Conservation (phyloP, 495 filamentous ascomycete genomes). For the Lichenothelia convexa region DNA sequence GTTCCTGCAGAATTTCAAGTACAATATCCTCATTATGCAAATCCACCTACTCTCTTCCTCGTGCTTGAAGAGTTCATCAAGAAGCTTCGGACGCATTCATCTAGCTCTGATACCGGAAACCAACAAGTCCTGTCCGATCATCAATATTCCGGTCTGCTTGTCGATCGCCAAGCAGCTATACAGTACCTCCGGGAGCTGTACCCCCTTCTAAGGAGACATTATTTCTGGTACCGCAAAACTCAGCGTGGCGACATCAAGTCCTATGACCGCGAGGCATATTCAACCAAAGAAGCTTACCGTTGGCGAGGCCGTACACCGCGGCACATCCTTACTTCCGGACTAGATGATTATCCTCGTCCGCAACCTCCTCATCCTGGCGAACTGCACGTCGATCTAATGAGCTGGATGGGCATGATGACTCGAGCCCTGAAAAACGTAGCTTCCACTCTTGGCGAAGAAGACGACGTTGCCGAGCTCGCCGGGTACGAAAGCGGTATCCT, state of each 20-base stretch:
- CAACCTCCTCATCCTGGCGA: conserved; percentile 97
- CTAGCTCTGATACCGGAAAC: conserved; percentile 2
- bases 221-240: conserved; percentile 84
- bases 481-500: conserved; percentile 60
- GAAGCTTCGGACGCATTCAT: conserved; percentile 35
- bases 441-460: conserved; percentile 43
- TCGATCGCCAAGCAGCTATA: conserved; percentile 46
- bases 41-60: conserved; percentile 92
- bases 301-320: conserved; percentile 81
- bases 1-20: conserved; percentile 89
- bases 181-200: conserved; percentile 68
- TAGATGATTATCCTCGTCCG: conserved; percentile 89
- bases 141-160: conserved; percentile 39
- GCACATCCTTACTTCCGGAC: conserved; percentile 79
- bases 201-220: conserved; percentile 81
- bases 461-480: conserved; percentile 56
- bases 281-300: conserved; percentile 75
- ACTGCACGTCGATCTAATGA: conserved; percentile 85
- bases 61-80: conserved; percentile 67
- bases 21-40: conserved; percentile 95
- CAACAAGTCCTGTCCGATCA: conserved; percentile 16
- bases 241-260: conserved; percentile 78
- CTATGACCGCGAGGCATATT: conserved; percentile 78
- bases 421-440: conserved; percentile 64
- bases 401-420: conserved; percentile 94